A percentile compares a stretch with the other conserved stretches of the same genome.
Evolutionary conservation across 768 basidiomycete species (phyloP).

Genomic region (Podaxis mareebaensis): DNA sequence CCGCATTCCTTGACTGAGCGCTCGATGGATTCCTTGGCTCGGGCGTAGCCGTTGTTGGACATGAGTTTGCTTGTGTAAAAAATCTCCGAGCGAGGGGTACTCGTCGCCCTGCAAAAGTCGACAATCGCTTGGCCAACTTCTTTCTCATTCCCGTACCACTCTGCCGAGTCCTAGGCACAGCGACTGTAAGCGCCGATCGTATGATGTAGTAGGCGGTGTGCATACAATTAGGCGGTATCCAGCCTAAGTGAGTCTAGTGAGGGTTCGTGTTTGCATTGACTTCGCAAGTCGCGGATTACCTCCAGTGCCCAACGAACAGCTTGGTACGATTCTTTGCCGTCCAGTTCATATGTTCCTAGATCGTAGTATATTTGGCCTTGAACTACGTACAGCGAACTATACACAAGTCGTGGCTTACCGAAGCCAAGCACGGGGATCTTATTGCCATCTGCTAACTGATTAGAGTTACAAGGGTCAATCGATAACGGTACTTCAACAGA

Average conservation of each 20-base stretch:
- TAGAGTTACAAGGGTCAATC: not conserved
- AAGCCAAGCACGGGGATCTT: conserved; percentile 57
- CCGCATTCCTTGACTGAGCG: conserved; percentile 53
- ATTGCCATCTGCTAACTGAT: conserved; percentile 50
- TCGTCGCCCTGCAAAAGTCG: conserved; percentile 5
- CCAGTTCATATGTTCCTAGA: conserved; percentile 54
- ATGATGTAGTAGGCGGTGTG: not conserved
- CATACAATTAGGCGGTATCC: conserved; percentile 6
- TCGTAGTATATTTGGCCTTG: not conserved
- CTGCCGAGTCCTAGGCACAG: conserved; percentile 4
- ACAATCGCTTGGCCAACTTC: conserved; percentile 4
- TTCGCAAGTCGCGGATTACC: not conserved
- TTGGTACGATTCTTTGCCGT: conserved; percentile 37
- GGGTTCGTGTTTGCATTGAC: not conserved
- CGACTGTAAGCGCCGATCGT: not conserved
- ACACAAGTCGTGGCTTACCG: conserved; percentile 27
- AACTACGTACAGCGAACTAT: not conserved
- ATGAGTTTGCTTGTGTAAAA: conserved; percentile 75
- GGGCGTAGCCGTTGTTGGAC: conserved; percentile 52
- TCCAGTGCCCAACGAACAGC: conserved; percentile 9
- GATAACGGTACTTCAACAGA: not conserved
- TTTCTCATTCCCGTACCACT: conserved; percentile 6
- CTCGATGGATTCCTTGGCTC: conserved; percentile 49
- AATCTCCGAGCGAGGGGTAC: conserved; percentile 54
- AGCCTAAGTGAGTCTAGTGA: not conserved